Base-by-base conservation (phyloP, 164 flowering plant genomes). In the Aristolochia fimbriata region DNA sequence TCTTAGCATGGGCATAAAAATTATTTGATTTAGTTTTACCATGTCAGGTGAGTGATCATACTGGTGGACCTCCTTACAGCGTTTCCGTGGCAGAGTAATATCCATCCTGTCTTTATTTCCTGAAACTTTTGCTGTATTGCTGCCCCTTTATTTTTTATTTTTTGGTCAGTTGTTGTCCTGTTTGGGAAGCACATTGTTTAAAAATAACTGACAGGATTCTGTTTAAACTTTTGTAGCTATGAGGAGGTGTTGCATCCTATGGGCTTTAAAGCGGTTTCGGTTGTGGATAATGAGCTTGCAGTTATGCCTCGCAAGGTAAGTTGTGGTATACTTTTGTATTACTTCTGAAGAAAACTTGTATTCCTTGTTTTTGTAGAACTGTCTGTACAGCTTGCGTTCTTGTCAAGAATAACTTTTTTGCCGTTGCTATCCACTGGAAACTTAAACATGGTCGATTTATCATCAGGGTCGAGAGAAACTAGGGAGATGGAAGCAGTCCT, bases 41-140 rank as follows among this genome's bases (percentile, higher is more conserved):
- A 10, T 73, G 67, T 69, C 89, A 89, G 94, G 70, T 82, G 15
- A 59, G 68, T 51, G 85, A 85, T 72, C 89, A 77, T 62, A 66
- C 65, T 57, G 94, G 86, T 62, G 91, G 88, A 56, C 94, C 97
- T 14, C 94, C 97, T 15, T 86, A 79, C 57, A 80, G 68, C 80
- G 86, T 76, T 68, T 78, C 94, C 19, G 70, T 83, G 58, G 57
- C 83, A 2, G 85, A 79, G 97, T 89, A 83, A 75, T 59, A 67
- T 53, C 69, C 62, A 58, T 16, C 45, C 15, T 58, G 60, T 5
- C 30, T 45, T 20, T 22, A 13, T 24, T 53, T 37, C 15, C n/a
- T 52, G 22, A 43, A 22, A 16, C 15, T 49, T 58, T 19, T 10
- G 14, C 1, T 8, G 22, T n/a, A 14, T 11, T 58, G 15, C n/a